A percentile compares a stretch with the other conserved stretches of the same genome.
phyloP scores from a whole-genome alignment of 2,329 filamentous ascomycete genomes.

The Fusarium duplospermum region DNA sequence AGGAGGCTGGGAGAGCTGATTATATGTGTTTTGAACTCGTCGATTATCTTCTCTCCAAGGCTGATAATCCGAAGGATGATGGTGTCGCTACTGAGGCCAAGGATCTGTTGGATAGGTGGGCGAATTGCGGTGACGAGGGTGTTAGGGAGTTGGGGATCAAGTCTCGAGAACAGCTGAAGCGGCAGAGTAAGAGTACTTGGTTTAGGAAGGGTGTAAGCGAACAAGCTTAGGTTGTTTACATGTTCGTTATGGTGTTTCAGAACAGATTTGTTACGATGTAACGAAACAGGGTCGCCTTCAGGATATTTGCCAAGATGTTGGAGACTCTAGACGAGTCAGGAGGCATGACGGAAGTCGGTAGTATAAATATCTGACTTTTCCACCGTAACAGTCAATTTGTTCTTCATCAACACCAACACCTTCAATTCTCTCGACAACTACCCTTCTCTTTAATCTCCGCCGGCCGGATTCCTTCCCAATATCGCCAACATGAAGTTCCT shows the following conservation, averaged over 20 bases:
- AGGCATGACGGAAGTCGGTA: background rate
- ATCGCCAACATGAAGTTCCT: background rate
- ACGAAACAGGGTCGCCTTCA: background rate
- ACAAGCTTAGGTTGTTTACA: background rate
- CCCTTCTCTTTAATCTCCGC: background rate
- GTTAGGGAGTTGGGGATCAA: constrained; percentile 15
- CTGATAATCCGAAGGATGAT: background rate
- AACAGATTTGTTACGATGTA: background rate
- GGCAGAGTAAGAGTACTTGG: constrained; percentile 2
- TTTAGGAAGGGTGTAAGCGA: background rate
- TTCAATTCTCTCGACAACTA: background rate
- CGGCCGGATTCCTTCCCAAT: background rate
- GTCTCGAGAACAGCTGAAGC: background rate
- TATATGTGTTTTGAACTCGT: constrained; percentile 37
- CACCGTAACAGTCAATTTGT: no score
- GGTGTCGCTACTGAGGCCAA: background rate
- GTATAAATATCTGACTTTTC: no score
- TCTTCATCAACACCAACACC: background rate
- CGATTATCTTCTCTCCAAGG: constrained; percentile 5
- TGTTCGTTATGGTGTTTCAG: background rate
- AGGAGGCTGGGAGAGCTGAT: constrained; percentile 20
- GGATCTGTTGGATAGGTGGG: constrained; percentile 26
- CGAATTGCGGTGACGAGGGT: constrained; percentile 1
- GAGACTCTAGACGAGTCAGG: background rate
- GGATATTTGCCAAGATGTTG: background rate